A percentile compares a stretch with the other conserved stretches of the same genome.
Evolutionary conservation across 768 basidiomycete species (phyloP).

Genomic region (Mycena vulgaris): DNA sequence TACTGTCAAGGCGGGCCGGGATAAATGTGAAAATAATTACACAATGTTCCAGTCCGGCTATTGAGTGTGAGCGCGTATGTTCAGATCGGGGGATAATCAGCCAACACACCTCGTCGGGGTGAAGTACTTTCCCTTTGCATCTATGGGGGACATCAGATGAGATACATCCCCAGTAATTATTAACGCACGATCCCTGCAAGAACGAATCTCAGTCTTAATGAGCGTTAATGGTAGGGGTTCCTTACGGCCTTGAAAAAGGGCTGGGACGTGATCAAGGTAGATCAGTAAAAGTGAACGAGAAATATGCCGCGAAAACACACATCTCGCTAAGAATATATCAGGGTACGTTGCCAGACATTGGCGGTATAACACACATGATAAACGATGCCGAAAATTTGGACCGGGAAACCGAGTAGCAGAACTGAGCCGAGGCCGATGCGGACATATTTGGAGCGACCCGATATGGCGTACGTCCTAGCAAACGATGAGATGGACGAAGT

Average conservation of each 20-base stretch:
- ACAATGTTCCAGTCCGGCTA: conserved; percentile 35
- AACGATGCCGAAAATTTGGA: conserved; percentile 28
- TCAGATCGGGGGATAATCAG: background rate
- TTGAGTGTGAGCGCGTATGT: background rate
- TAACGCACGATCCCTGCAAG: conserved; percentile 14
- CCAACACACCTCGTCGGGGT: conserved; percentile 13
- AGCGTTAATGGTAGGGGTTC: no score
- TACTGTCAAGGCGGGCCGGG: background rate
- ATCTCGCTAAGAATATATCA: conserved; percentile 15
- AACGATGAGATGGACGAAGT: background rate
- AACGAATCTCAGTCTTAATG: no score
- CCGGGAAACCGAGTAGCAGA: conserved; percentile 25
- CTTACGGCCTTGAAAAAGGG: conserved; percentile 22
- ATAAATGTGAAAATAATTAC: background rate
- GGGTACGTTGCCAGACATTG: background rate
- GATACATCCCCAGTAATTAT: background rate
- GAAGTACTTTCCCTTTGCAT: conserved; percentile 27
- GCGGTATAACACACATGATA: conserved; percentile 25
- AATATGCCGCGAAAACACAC: conserved; percentile 5
- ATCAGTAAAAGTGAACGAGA: background rate
- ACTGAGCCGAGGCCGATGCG: conserved; percentile 15
- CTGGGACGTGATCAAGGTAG: background rate
- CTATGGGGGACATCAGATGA: background rate
- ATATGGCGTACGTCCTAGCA: conserved; percentile 14
- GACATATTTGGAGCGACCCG: conserved; percentile 18